A percentile compares a stretch with the other conserved stretches of the same genome.
Conservation (phyloP, 2,329 filamentous ascomycete genomes). For the Chrysoporthe puriensis region DNA sequence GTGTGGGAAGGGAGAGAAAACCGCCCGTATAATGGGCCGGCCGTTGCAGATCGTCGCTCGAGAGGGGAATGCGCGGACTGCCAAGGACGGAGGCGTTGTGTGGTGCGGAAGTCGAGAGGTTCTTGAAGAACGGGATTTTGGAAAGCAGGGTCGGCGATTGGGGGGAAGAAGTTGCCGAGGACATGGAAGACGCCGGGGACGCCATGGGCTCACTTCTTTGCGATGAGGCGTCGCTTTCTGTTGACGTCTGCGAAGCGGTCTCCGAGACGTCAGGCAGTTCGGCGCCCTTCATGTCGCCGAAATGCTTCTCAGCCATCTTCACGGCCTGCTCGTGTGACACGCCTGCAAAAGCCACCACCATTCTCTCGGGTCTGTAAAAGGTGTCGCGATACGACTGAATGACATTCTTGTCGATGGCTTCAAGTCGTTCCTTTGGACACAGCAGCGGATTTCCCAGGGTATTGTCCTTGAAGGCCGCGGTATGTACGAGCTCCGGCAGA, state of each 20-base stretch:
- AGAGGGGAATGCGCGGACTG: slow-evolving; percentile 47
- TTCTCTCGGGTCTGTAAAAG: slow-evolving; percentile 88
- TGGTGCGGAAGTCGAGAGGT: slow-evolving; percentile 75
- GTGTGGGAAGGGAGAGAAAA: slow-evolving; percentile 81
- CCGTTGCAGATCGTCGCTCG: slow-evolving; percentile 58
- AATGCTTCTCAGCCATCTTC: slow-evolving; percentile 77
- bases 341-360: slow-evolving; percentile 94
- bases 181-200: slow-evolving; percentile 38
- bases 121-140: slow-evolving; percentile 81
- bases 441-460: slow-evolving; percentile 92
- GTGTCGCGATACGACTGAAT: slow-evolving; percentile 78
- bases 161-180: slow-evolving; percentile 36
- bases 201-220: slow-evolving; percentile 39
- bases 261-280: slow-evolving; percentile 55
- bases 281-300: slow-evolving; percentile 80
- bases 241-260: slow-evolving; percentile 62
- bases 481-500: slow-evolving; percentile 91
- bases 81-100: slow-evolving; percentile 61
- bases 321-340: slow-evolving; percentile 83
- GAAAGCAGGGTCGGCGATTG: slow-evolving; percentile 72
- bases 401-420: slow-evolving; percentile 71
- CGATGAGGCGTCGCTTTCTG: slow-evolving; percentile 43
- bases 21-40: slow-evolving; percentile 90
- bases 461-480: slow-evolving; percentile 94
- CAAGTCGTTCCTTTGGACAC: slow-evolving; percentile 83